Evolutionary conservation across 768 basidiomycete genomes (phyloP).

Genomic region (Auricularia sp.): DNA sequence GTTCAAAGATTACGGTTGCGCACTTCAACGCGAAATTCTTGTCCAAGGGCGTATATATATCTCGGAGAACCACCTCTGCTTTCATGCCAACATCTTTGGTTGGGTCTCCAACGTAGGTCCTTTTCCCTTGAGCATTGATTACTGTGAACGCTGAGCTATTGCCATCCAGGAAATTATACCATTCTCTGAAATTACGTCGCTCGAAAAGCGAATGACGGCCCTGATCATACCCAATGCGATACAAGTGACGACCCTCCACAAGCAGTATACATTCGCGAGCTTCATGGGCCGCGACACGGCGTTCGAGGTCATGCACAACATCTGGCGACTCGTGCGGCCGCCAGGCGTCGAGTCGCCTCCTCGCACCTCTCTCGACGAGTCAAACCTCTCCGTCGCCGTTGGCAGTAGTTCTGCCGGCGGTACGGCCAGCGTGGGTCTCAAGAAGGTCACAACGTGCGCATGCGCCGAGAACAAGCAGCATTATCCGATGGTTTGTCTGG

Average conservation of each 20-base stretch:
- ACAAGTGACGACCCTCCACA: constrained; percentile 69
- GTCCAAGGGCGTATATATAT: constrained; percentile 95
- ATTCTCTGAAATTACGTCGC: constrained; percentile 71
- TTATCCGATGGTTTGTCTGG: constrained; percentile 62
- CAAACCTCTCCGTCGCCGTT: constrained; percentile 2
- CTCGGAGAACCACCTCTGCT: constrained; percentile 98
- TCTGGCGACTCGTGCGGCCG: constrained; percentile 86
- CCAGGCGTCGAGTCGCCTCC: constrained; percentile 23
- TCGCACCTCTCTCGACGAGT: constrained; percentile 6
- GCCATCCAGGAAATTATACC: constrained; percentile 64
- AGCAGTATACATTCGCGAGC: constrained; percentile 90
- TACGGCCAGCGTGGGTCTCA: constrained; percentile 13
- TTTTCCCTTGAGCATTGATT: not conserved
- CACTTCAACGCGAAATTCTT: constrained; percentile 89
- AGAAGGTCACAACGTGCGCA: constrained; percentile 59
- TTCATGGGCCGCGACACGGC: constrained; percentile 95
- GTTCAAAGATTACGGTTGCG: constrained; percentile 86
- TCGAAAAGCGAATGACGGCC: constrained; percentile 97
- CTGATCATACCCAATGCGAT: constrained; percentile 97
- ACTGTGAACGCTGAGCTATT: constrained; percentile 7
- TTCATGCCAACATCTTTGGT: constrained; percentile 98
- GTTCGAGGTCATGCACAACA: constrained; percentile 89
- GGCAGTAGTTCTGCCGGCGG: constrained; percentile 7
- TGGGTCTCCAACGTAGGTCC: constrained; percentile 90
- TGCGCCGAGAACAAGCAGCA: constrained; percentile 67